phyloP scores from a whole-genome alignment of 352 stramenopile genomes.

The Globisporangium iwayamae region DNA sequence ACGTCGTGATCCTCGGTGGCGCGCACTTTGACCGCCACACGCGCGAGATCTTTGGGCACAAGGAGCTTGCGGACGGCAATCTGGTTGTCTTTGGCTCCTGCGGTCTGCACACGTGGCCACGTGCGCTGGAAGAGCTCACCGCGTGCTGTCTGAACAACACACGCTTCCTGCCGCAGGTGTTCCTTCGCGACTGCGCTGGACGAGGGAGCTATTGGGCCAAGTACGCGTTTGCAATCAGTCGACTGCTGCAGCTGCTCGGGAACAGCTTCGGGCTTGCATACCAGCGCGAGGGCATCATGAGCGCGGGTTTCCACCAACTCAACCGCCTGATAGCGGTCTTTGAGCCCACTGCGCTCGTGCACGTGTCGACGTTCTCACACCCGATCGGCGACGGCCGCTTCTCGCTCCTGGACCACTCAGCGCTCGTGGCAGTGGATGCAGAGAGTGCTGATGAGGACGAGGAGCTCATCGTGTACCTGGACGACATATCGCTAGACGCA shows the following conservation, averaged over 20 bases:
- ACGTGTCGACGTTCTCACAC: conserved; percentile 3
- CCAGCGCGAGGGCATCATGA: conserved; percentile 52
- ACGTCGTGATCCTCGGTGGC: conserved; percentile 63
- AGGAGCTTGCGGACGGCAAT: conserved; percentile 44
- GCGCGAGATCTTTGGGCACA: conserved; percentile 47
- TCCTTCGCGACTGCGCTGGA: conserved; percentile 57
- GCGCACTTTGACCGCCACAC: conserved; percentile 48
- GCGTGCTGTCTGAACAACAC: conserved; percentile 51
- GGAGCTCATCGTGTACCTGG: conserved; percentile 2
- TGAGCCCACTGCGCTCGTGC: conserved; percentile 17
- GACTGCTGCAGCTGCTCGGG: conserved; percentile 57
- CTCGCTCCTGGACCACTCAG: conserved; percentile 9
- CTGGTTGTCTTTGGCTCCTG: conserved; percentile 64
- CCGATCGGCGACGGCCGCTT: conserved; percentile 26
- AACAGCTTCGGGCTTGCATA: conserved; percentile 51
- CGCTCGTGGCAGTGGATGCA: conserved; percentile 13
- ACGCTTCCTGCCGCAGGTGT: conserved; percentile 33
- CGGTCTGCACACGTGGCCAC: conserved; percentile 60
- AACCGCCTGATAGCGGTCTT: conserved; percentile 52
- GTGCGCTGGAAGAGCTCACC: conserved; percentile 40
- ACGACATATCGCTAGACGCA: conserved; percentile 16
- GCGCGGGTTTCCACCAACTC: conserved; percentile 61
- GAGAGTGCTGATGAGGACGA: neutral
- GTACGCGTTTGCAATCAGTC: conserved; percentile 53
- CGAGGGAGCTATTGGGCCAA: conserved; percentile 57